Evolutionary conservation across 2,329 filamentous ascomycete species (phyloP), one percentile per base, ranked within the genome.

Genomic region (Ceratocystis variospora): DNA sequence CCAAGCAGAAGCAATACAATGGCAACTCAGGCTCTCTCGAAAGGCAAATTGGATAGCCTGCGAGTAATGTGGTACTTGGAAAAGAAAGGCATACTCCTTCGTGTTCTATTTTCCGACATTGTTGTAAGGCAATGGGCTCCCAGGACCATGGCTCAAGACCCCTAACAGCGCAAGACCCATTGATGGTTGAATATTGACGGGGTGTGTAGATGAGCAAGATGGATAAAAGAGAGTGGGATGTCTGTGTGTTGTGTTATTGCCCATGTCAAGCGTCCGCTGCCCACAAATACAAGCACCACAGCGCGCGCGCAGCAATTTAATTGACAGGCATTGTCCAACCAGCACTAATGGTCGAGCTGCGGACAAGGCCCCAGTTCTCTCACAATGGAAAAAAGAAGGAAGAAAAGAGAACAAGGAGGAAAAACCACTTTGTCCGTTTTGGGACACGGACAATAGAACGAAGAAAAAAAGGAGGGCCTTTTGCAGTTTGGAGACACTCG

Each of bases 381-480:
- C 31, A 57, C 53, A 33, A 57, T 33, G 53, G 53, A 22, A 57
- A 31, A 22, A 25, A 55, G 4, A 50, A 53, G 22, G 22, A 33
- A 33, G 1, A n/a, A 17, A 22, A 33, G 53, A 12, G 22, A 10
- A 25, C 48, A 31, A 57, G 48, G 22, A 12, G 28, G 31, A 57
- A 57, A 57, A 57, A 57, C 22, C 53, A 57, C 53, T 57, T 57
- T 57, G 53, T 57, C 53, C 10, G 53, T 31, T 57, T 57, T 33
- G 53, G 28, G 53, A 57, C 53, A 57, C 22, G 17, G 12, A 57
- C 53, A 57, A 57, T 33, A n/a, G 53, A 41, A 37, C 8, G 53
- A 41, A 37, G 8, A 37, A 15, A 2, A 57, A 10, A 17, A 12
- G 28, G 28, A 15, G 22, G 10, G 12, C 25, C 28, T 33, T 57